Evolutionary conservation across 495 filamentous ascomycete genomes (phyloP).

Genomic region (Penicillium ochrochloron): DNA sequence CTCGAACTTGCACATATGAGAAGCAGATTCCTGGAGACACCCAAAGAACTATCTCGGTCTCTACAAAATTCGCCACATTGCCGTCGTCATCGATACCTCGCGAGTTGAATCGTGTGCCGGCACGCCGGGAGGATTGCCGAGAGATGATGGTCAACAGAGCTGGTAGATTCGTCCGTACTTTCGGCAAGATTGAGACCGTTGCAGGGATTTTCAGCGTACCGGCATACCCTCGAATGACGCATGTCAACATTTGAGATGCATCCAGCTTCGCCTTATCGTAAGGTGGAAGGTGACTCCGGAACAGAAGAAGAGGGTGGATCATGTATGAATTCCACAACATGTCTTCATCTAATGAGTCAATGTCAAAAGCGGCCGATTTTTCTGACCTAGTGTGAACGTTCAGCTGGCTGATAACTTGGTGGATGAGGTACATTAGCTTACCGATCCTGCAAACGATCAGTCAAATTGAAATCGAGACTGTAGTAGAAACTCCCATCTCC

Average conservation of each 20-base stretch:
- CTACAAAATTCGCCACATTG: slow-evolving; percentile 92
- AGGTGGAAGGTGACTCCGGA: slow-evolving; percentile 76
- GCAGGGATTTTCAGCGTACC: slow-evolving; percentile 81
- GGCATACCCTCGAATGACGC: slow-evolving; percentile 91
- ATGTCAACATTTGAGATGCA: slow-evolving; percentile 84
- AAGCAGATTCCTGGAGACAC: slow-evolving; percentile 76
- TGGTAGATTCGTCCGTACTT: slow-evolving; percentile 66
- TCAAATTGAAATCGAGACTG: slow-evolving; percentile 94
- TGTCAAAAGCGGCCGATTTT: slow-evolving; percentile 67
- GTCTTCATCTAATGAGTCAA: slow-evolving; percentile 82
- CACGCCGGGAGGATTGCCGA: slow-evolving; percentile 85
- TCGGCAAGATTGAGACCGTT: slow-evolving; percentile 55
- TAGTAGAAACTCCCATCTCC: slow-evolving; percentile 98
- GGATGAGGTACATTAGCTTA: slow-evolving; percentile 42
- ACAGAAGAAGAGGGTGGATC: slow-evolving; percentile 88
- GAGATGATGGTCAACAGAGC: slow-evolving; percentile 88
- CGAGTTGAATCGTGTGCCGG: slow-evolving; percentile 94
- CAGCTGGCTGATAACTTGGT: slow-evolving; percentile 41
- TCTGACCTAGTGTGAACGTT: slow-evolving; percentile 47
- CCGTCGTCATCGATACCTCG: slow-evolving; percentile 97
- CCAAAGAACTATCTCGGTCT: slow-evolving; percentile 71
- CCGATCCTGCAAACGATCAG: slow-evolving; percentile 91
- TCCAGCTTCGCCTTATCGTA: slow-evolving; percentile 78
- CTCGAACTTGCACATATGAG: slow-evolving; percentile 90
- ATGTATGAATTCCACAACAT: slow-evolving; percentile 99